These are phyloP conservation scores for Teratosphaeria pseudoeucalypti DNA, from an alignment of 2,329 filamentous ascomycete species.

Conservation along the genomic window DNA sequence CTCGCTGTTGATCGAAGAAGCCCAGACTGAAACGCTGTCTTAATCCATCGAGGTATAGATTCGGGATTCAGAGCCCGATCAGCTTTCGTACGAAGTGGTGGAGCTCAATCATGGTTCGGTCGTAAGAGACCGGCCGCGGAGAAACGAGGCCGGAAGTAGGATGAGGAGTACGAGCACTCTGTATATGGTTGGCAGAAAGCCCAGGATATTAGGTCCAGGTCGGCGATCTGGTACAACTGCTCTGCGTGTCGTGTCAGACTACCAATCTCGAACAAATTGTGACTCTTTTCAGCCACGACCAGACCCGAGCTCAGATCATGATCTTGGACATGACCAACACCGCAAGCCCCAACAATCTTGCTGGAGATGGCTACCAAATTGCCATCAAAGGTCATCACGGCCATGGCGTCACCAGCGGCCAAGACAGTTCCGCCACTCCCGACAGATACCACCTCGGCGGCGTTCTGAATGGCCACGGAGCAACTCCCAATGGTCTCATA, in stretches of 20 bases:
- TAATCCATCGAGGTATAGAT: no score
- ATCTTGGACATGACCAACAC: background rate
- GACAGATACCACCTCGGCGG: no score
- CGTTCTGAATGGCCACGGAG: background rate
- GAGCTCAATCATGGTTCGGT: background rate
- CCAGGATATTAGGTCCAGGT: background rate
- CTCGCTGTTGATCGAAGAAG: no score
- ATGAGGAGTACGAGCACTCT: background rate
- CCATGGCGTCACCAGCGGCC: background rate
- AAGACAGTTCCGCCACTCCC: no score
- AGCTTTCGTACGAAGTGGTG: no score
- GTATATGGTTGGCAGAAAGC: background rate
- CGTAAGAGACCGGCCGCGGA: no score
- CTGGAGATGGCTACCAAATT: background rate
- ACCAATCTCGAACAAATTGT: background rate
- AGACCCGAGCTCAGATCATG: background rate
- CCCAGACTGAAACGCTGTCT: no score
- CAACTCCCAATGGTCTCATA: background rate
- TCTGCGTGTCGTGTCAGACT: background rate
- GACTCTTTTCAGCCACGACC: background rate
- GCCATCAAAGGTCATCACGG: background rate
- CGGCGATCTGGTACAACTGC: background rate
- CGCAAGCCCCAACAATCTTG: background rate
- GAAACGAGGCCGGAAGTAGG: background rate
- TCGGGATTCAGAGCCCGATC: no score